Conservation (phyloP, 176 grass and related monocot genomes). For the Otatea glauca region DNA sequence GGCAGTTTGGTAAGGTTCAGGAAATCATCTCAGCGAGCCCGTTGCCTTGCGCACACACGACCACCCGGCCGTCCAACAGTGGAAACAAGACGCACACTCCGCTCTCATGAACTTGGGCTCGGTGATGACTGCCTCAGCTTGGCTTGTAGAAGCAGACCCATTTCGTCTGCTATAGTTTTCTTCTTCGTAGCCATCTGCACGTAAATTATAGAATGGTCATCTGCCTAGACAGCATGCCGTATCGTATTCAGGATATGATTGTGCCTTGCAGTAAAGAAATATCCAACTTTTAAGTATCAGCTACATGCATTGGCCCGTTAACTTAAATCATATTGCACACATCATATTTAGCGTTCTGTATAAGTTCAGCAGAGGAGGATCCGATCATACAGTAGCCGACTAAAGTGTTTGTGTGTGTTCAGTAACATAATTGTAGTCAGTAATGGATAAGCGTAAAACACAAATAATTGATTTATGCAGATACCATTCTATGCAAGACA, state of each 20-base stretch:
- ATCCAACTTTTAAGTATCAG: not conserved
- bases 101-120: conserved; percentile 58
- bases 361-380: not conserved
- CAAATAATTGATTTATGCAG: not conserved
- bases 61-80: not conserved
- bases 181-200: conserved; percentile 88
- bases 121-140: conserved; percentile 74
- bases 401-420: not conserved
- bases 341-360: not conserved
- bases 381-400: not conserved
- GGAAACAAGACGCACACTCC: not conserved
- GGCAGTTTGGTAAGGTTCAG: conserved; percentile 8
- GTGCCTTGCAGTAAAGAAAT: conserved; percentile 9
- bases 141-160: conserved; percentile 59
- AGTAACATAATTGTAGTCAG: not conserved
- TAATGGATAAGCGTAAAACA: not conserved
- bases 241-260: conserved; percentile 2
- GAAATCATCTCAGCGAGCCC: conserved; percentile 23
- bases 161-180: conserved; percentile 81
- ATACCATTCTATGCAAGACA: conserved; percentile 21
- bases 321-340: conserved; percentile 6
- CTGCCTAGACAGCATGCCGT: not conserved
- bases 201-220: conserved; percentile 30
- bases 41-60: not conserved
- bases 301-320: not conserved